Conservation (phyloP, 2,329 filamentous ascomycete genomes). For the Diaporthe destruens region DNA sequence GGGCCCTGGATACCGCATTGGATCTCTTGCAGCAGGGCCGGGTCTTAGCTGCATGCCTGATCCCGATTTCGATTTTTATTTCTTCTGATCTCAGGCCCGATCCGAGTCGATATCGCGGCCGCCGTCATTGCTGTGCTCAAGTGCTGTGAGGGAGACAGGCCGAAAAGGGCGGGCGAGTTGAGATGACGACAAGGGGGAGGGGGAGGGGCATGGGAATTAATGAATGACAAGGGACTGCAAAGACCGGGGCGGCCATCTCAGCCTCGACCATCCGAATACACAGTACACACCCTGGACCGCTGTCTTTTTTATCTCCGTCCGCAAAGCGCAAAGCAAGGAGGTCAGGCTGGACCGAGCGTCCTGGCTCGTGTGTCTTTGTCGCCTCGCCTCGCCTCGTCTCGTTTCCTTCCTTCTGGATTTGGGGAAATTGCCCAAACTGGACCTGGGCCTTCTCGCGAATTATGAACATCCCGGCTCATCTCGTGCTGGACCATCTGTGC, state of each 20-base stretch:
- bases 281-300: conserved; percentile 19
- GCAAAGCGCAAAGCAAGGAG: conserved; percentile 29
- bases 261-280: conserved; percentile 30
- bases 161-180: neutral
- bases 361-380: conserved; percentile 21
- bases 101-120: conserved; percentile 4
- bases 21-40: conserved; percentile 31
- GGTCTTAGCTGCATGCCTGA: conserved; percentile 29
- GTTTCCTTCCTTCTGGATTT: conserved; percentile 34
- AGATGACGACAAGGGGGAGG: neutral
- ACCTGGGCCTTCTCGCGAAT: conserved; percentile 29
- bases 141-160: neutral
- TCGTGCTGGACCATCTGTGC: conserved; percentile 18
- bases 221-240: neutral
- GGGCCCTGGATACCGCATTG: conserved; percentile 30
- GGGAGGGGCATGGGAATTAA: neutral
- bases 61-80: conserved; percentile 7
- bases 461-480: conserved; percentile 31
- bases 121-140: neutral
- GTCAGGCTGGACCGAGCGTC: conserved; percentile 37
- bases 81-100: conserved; percentile 10
- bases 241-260: conserved; percentile 27
- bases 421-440: conserved; percentile 33
- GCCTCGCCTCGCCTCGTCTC: conserved; percentile 15
- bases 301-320: conserved; percentile 32